Evolutionary conservation across 2,329 filamentous ascomycete species (phyloP).

Genomic region (Chaetothyriales sp.): DNA sequence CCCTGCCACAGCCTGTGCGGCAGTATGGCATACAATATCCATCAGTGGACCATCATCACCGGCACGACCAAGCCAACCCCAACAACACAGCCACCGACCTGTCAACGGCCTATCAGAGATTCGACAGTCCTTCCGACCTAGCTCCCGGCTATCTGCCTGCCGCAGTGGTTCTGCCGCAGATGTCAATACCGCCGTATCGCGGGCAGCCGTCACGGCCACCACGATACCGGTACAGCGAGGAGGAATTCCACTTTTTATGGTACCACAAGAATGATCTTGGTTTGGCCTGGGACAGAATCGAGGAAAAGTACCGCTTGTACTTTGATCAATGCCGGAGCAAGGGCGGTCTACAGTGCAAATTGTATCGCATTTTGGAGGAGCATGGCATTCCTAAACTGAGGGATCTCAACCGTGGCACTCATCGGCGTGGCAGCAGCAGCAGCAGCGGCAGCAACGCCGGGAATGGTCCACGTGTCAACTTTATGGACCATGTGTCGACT

Average conservation of each 20-base stretch:
- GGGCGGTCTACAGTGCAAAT: conserved; percentile 35
- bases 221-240: conserved; percentile 32
- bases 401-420: background rate
- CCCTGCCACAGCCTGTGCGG: background rate
- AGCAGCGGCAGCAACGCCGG: background rate
- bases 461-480: background rate
- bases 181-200: background rate
- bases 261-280: conserved; percentile 33
- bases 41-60: background rate
- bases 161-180: background rate
- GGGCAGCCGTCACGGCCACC: conserved; percentile 20
- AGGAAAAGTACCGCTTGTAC: conserved; percentile 29
- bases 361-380: conserved; percentile 34
- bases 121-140: background rate
- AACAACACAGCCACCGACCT: background rate
- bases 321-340: conserved; percentile 28
- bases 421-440: background rate
- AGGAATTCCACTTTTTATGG: conserved; percentile 36
- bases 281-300: conserved; percentile 33
- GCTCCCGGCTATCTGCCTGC: background rate
- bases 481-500: background rate
- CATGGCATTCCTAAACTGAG: conserved; percentile 18
- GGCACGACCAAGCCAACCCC: background rate
- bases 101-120: background rate
- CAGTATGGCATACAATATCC: background rate